phyloP scores from a whole-genome alignment of 2,329 filamentous ascomycete genomes.

The Polytolypa hystricis region DNA sequence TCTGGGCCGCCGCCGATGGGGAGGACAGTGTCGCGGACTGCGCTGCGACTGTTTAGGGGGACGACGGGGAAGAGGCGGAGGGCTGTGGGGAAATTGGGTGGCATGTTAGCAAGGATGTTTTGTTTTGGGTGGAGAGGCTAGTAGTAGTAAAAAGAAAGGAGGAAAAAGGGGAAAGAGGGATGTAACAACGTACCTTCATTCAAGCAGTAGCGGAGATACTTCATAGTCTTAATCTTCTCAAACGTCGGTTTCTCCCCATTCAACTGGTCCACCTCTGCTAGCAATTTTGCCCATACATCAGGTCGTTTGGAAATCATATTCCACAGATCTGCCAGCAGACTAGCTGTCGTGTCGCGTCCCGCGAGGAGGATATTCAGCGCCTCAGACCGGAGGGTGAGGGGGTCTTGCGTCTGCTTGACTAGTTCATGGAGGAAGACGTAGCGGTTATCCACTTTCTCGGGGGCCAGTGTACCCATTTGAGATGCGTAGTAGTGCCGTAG shows the following conservation, averaged over 20 bases:
- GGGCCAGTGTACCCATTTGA: slow-evolving; percentile 11
- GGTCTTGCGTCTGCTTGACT: slow-evolving; percentile 37
- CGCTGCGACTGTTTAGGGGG: slow-evolving; percentile 64
- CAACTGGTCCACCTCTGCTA: slow-evolving; percentile 56
- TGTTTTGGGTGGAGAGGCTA: no score
- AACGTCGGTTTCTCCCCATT: slow-evolving; percentile 59
- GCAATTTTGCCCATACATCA: slow-evolving; percentile 54
- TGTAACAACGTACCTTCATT: slow-evolving; percentile 47
- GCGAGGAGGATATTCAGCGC: slow-evolving; percentile 64
- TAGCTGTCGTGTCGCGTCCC: slow-evolving; percentile 73
- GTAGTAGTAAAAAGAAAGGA: neutral
- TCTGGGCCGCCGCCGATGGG: slow-evolving; percentile 51
- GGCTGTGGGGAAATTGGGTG: slow-evolving; percentile 19
- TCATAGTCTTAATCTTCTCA: slow-evolving; percentile 77
- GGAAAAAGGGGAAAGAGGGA: neutral
- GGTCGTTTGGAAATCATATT: slow-evolving; percentile 71
- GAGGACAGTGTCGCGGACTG: slow-evolving; percentile 62
- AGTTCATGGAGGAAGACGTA: slow-evolving; percentile 51
- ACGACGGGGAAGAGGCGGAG: slow-evolving; percentile 67
- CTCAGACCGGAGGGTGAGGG: slow-evolving; percentile 39
- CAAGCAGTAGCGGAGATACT: slow-evolving; percentile 60
- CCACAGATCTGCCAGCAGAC: slow-evolving; percentile 65
- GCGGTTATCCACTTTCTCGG: slow-evolving; percentile 17
- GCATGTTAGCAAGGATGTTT: neutral
- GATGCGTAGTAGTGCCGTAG: slow-evolving; percentile 15